Evolutionary conservation across 2,329 filamentous ascomycete genomes (phyloP).

Genomic region (Aspergillus fumigatus): DNA sequence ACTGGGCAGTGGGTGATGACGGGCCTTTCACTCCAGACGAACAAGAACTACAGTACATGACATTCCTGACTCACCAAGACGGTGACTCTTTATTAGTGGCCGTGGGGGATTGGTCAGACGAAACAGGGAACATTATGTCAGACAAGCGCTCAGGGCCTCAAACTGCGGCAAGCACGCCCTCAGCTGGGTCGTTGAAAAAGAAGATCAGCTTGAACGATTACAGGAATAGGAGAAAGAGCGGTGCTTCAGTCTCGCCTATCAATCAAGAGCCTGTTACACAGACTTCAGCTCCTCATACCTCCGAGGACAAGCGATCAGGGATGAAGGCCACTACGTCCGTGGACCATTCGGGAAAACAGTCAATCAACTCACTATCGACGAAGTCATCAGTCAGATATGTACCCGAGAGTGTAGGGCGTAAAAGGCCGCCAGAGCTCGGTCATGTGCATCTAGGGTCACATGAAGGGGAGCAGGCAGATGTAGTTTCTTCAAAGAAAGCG

Average conservation of each 20-base stretch:
- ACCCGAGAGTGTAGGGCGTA: slow-evolving; percentile 19
- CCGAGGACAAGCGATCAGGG: slow-evolving; percentile 17
- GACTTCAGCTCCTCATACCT: slow-evolving; percentile 10
- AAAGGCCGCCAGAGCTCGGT: slow-evolving; percentile 24
- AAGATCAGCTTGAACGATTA: slow-evolving; percentile 60
- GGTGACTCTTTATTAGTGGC: slow-evolving; percentile 49
- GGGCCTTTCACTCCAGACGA: slow-evolving; percentile 53
- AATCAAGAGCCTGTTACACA: slow-evolving; percentile 18
- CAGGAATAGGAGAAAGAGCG: slow-evolving; percentile 50
- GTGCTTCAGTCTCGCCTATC: slow-evolving; percentile 23
- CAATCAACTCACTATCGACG: slow-evolving; percentile 5
- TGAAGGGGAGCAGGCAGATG: slow-evolving; percentile 17
- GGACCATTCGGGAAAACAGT: slow-evolving; percentile 12
- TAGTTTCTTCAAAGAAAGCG: slow-evolving; percentile 35
- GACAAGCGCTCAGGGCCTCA: slow-evolving; percentile 35
- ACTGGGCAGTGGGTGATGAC: slow-evolving; percentile 46
- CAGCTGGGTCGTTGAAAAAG: slow-evolving; percentile 47
- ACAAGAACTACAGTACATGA: slow-evolving; percentile 59
- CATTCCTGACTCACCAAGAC: slow-evolving; percentile 55
- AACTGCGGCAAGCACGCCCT: slow-evolving; percentile 40
- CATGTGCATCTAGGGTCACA: slow-evolving; percentile 12
- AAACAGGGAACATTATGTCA: slow-evolving; percentile 43
- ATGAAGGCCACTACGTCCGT: slow-evolving; percentile 15
- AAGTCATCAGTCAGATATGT: slow-evolving; percentile 13
- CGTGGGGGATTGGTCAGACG: slow-evolving; percentile 52